These are phyloP conservation scores for Elsinoe necatrix DNA, from an alignment of 2,329 filamentous ascomycete species.

Conservation along the genomic window DNA sequence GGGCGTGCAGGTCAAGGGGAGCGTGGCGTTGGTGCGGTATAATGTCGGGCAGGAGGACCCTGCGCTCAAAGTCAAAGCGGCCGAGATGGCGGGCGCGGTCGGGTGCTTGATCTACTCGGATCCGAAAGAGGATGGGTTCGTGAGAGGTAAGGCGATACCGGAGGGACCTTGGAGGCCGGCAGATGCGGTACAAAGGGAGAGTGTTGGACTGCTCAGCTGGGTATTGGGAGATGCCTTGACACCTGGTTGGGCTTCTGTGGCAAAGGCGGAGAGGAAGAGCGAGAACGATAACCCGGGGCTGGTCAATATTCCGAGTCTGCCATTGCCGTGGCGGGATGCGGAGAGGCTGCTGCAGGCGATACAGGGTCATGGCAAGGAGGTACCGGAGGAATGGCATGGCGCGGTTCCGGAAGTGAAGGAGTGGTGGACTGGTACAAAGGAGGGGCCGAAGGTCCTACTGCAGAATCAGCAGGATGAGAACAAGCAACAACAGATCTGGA, in stretches of 20 bases:
- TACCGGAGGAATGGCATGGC: conserved; percentile 64
- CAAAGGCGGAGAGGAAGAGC: conserved; percentile 56
- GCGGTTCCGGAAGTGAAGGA: conserved; percentile 65
- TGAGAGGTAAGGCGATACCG: conserved; percentile 63
- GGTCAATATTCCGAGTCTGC: conserved; percentile 78
- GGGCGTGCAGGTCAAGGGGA: conserved; percentile 65
- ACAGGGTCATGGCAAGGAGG: conserved; percentile 61
- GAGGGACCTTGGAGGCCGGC: conserved; percentile 70
- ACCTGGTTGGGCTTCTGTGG: conserved; percentile 71
- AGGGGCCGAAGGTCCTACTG: conserved; percentile 69
- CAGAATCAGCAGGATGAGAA: conserved; percentile 82
- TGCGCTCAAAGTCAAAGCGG: conserved; percentile 79
- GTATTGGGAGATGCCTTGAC: conserved; percentile 87
- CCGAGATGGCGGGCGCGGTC: conserved; percentile 73
- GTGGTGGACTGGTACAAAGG: conserved; percentile 75
- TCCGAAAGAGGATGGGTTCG: conserved; percentile 73
- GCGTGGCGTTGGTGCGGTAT: conserved; percentile 77
- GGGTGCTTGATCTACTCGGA: conserved; percentile 93
- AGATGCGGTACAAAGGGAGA: conserved; percentile 73
- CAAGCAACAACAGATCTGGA: conserved; percentile 78
- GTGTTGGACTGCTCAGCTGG: conserved; percentile 72
- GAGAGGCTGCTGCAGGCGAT: conserved; percentile 68
- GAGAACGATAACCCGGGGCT: conserved; percentile 64
- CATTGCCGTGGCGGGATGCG: conserved; percentile 83
- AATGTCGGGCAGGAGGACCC: conserved; percentile 64